These are phyloP conservation scores for Vitis riparia DNA, from an alignment of 164 flowering plant species.

Conservation along the genomic window DNA sequence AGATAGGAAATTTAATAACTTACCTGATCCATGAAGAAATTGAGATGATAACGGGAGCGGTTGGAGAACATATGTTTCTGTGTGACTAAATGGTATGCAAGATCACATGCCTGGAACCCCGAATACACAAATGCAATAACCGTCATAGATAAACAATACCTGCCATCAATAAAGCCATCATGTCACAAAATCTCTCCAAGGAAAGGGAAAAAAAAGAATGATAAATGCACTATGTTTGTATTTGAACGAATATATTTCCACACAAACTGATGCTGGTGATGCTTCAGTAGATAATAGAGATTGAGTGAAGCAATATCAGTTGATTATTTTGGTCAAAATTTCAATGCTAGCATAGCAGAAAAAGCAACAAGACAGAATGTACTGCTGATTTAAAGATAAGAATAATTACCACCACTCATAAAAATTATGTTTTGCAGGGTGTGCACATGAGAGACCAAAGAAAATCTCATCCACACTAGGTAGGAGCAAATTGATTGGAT, in stretches of 20 bases:
- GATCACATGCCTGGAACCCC: slow-evolving; percentile 69
- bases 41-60: slow-evolving; percentile 50
- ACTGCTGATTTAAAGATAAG: too few species aligned
- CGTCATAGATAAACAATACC: slow-evolving; percentile 73
- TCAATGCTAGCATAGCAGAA: too few species aligned
- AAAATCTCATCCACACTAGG: too few species aligned
- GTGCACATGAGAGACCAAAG: too few species aligned
- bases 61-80: slow-evolving; percentile 51
- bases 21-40: slow-evolving; percentile 90
- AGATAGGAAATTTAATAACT: slow-evolving; percentile 14
- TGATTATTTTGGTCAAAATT: too few species aligned
- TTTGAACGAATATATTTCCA: background rate
- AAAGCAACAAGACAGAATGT: too few species aligned
- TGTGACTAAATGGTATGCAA: slow-evolving; percentile 45
- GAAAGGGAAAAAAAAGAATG: background rate
- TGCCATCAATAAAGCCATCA: slow-evolving; percentile 27
- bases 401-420: too few species aligned
- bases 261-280: too few species aligned
- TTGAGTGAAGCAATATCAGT: too few species aligned
- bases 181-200: background rate
- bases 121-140: slow-evolving; percentile 80
- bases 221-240: background rate
- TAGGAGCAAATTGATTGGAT: too few species aligned
- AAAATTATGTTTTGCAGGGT: too few species aligned
- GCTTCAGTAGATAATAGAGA: too few species aligned